phyloP scores from a whole-genome alignment of 2,329 filamentous ascomycete genomes.

The Fusarium zealandicum region DNA sequence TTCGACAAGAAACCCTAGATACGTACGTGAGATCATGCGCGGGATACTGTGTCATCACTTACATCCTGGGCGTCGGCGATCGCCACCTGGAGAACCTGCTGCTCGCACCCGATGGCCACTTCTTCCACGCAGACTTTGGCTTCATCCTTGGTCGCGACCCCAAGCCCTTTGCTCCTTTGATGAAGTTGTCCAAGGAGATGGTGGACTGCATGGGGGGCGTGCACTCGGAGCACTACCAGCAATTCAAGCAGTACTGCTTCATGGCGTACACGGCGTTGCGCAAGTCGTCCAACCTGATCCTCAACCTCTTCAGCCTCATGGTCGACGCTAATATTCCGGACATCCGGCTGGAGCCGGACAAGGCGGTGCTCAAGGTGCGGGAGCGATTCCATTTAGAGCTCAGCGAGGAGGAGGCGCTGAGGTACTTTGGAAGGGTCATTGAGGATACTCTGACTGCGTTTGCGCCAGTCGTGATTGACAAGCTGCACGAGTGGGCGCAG shows the following conservation, averaged over 20 bases:
- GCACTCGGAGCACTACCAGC: slow-evolving; percentile 78
- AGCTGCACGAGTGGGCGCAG: slow-evolving; percentile 92
- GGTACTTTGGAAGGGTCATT: slow-evolving; percentile 87
- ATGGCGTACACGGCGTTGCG: slow-evolving; percentile 90
- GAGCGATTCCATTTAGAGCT: slow-evolving; percentile 93
- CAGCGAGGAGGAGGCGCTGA: slow-evolving; percentile 88
- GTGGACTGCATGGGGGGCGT: slow-evolving; percentile 96
- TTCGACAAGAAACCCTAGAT: slow-evolving; percentile 91
- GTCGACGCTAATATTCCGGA: slow-evolving; percentile 97
- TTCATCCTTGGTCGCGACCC: slow-evolving; percentile 97
- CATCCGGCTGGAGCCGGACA: slow-evolving; percentile 89
- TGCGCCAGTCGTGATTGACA: slow-evolving; percentile 93
- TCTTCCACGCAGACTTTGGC: slow-evolving; percentile 98
- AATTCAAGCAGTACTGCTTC: slow-evolving; percentile 96
- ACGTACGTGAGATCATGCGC: slow-evolving; percentile 96
- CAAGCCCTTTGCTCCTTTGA: slow-evolving; percentile 94
- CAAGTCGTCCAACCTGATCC: slow-evolving; percentile 87
- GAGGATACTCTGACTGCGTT: slow-evolving; percentile 89
- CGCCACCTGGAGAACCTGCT: slow-evolving; percentile 95
- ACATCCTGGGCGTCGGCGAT: slow-evolving; percentile 94
- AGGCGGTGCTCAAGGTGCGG: slow-evolving; percentile 92
- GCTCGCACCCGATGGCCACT: slow-evolving; percentile 86
- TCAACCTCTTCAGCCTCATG: slow-evolving; percentile 97
- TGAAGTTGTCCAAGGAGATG: slow-evolving; percentile 98
- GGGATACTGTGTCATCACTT: slow-evolving; percentile 98